Base-by-base conservation (phyloP, 768 basidiomycete genomes). In the Lyophyllum decastes region DNA sequence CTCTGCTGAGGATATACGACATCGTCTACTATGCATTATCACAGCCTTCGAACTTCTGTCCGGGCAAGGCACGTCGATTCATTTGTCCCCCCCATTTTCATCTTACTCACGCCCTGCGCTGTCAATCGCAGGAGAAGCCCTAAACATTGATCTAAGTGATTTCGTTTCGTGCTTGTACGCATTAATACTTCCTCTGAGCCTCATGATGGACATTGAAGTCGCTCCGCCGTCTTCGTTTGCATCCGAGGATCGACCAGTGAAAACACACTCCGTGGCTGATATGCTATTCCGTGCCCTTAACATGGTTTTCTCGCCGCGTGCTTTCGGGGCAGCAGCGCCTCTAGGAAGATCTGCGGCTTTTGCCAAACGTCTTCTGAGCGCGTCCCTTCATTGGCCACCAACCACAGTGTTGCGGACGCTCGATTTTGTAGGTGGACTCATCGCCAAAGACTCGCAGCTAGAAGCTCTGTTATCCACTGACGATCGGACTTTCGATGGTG, bases 21-120 rank as follows among this genome's bases (percentile, higher is more conserved):
- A 82, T 63, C 85, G 83, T 62, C 77, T 99, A 58, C 76, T 88
- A 60, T 97, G 93, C 66, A 93, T 98, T 66, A 87, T 92, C 57
- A 97, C 97, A 40, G 97, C 96, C n/a, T 98, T 98, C 66, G 95
- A 98, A 68, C 84, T 99, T 48, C 83, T 98, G 41, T 91, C 92
- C 12, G 97, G 97, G 25, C 97, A 99, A 86, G 97, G 96, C 86
- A 58, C 60, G 74, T 65, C 62, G 55, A 53, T 56, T 55, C 43
- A 57, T 19, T 60, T 58, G 27, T 26, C n/a, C 56, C 59, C 45
- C 55, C 9, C 30, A 35, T 38, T 17, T 55, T 49, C 26, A 38
- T 35, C n/a, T n/a, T 47, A 43, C 34, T 50, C 7, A 58, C 55
- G 9, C 40, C 22, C 30, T 24, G 64, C 55, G 55, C 45, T 64